These are phyloP conservation scores for Thielaviopsis punctulata DNA, from an alignment of 2,329 filamentous ascomycete species.

Conservation along the genomic window DNA sequence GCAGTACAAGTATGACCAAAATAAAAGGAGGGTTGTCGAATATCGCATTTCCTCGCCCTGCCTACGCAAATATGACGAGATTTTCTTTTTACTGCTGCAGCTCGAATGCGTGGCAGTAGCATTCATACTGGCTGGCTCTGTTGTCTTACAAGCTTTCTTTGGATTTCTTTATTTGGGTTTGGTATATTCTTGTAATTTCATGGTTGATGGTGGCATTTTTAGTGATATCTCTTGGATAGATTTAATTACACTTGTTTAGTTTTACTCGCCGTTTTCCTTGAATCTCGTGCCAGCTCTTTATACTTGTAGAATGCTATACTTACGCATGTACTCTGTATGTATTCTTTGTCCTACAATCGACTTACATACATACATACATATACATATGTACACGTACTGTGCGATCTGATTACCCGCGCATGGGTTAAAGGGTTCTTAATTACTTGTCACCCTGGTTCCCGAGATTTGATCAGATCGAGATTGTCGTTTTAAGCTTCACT, in stretches of 20 bases:
- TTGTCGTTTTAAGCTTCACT: too few species aligned
- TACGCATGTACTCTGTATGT: not conserved
- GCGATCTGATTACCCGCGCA: too few species aligned
- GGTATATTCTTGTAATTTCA: not conserved
- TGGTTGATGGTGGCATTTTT: not conserved
- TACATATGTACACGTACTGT: not conserved
- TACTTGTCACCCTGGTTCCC: too few species aligned
- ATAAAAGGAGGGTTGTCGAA: too few species aligned
- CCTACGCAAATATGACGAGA: not conserved
- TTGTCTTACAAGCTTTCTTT: too few species aligned
- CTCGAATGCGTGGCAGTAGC: too few species aligned
- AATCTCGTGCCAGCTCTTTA: too few species aligned
- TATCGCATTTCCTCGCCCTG: not conserved
- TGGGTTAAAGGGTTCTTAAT: too few species aligned
- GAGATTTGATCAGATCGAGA: too few species aligned
- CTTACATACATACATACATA: not conserved
- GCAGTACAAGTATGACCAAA: too few species aligned
- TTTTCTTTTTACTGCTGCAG: not conserved
- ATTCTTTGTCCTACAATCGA: not conserved
- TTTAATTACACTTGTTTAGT: not conserved
- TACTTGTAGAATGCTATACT: not conserved
- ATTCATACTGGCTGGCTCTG: not conserved
- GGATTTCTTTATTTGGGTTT: not conserved
- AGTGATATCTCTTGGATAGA: not conserved
- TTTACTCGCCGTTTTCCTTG: not conserved